A percentile compares a stretch with the other conserved stretches of the same genome.
Conservation (phyloP, 192 early-diverging fungal genomes). For the Coemansia aciculifera region DNA sequence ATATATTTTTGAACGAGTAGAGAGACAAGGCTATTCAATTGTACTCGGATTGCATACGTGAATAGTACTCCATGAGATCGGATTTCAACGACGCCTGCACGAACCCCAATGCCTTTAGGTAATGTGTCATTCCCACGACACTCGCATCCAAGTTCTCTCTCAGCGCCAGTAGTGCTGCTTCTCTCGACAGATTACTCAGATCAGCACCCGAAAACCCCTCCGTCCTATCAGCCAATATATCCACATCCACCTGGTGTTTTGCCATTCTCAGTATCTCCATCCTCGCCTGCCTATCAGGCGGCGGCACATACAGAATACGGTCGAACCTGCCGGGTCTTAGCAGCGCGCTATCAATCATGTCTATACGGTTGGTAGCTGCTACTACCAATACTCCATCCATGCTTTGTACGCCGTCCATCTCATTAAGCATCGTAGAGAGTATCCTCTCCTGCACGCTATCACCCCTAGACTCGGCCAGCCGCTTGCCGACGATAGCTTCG, state of each 20-base stretch:
- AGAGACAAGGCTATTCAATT: not conserved
- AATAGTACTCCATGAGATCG: constrained; percentile 66
- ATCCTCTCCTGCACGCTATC: constrained; percentile 40
- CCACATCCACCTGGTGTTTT: constrained; percentile 56
- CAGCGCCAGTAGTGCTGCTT: constrained; percentile 66
- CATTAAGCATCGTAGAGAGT: constrained; percentile 41
- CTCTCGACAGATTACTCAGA: constrained; percentile 78
- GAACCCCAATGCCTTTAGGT: constrained; percentile 57
- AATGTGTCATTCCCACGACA: constrained; percentile 26
- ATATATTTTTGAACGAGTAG: not conserved
- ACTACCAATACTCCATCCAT: constrained; percentile 96
- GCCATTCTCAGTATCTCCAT: constrained; percentile 66
- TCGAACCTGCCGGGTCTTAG: constrained; percentile 94
- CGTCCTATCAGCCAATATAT: constrained; percentile 61
- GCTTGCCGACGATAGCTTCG: constrained; percentile 92
- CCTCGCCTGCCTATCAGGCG: constrained; percentile 67
- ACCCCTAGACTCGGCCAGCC: constrained; percentile 57
- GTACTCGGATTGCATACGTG: constrained; percentile 20
- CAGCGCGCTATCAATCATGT: constrained; percentile 94
- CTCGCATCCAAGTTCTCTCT: constrained; percentile 15
- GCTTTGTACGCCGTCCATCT: constrained; percentile 94
- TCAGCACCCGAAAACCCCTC: constrained; percentile 96
- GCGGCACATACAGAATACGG: constrained; percentile 91
- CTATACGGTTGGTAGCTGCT: constrained; percentile 98
- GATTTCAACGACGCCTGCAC: constrained; percentile 63